Conservation (phyloP, 2,329 filamentous ascomycete species). For the Exophiala calicioides region DNA sequence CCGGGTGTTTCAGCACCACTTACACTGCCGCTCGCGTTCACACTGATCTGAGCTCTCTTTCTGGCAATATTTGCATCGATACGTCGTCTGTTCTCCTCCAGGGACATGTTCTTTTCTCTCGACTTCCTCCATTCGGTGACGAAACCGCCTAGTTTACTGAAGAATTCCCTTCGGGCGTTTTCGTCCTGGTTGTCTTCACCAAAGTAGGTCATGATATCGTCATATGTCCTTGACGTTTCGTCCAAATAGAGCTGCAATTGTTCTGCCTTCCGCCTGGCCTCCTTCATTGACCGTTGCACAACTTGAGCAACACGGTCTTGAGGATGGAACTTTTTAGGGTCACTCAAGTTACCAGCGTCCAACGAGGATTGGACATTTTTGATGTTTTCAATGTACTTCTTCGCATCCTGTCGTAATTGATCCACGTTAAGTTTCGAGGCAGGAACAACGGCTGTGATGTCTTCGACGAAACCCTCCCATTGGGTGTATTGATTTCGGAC, state of each 20-base stretch:
- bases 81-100: conserved; percentile 79
- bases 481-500: conserved; percentile 95
- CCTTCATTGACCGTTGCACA: conserved; percentile 93
- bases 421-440: conserved; percentile 94
- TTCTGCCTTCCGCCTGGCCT: conserved; percentile 90
- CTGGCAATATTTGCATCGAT: conserved; percentile 93
- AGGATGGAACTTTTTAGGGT: conserved; percentile 96
- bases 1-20: conserved; percentile 28
- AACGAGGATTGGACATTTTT: conserved; percentile 89
- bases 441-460: conserved; percentile 76
- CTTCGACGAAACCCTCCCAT: conserved; percentile 84
- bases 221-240: conserved; percentile 86
- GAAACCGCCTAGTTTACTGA: conserved; percentile 87
- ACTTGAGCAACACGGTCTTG: conserved; percentile 92
- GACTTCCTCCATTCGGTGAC: conserved; percentile 95
- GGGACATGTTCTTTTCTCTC: conserved; percentile 80
- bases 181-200: conserved; percentile 92
- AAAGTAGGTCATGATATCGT: conserved; percentile 95
- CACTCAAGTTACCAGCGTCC: conserved; percentile 90
- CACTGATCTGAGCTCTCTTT: conserved; percentile 64
- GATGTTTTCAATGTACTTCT: conserved; percentile 91
- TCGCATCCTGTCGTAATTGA: conserved; percentile 82
- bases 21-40: conserved; percentile 40
- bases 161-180: conserved; percentile 92
- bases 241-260: conserved; percentile 93